Conservation (phyloP, 257 asterid genomes). For the Lycium barbarum region DNA sequence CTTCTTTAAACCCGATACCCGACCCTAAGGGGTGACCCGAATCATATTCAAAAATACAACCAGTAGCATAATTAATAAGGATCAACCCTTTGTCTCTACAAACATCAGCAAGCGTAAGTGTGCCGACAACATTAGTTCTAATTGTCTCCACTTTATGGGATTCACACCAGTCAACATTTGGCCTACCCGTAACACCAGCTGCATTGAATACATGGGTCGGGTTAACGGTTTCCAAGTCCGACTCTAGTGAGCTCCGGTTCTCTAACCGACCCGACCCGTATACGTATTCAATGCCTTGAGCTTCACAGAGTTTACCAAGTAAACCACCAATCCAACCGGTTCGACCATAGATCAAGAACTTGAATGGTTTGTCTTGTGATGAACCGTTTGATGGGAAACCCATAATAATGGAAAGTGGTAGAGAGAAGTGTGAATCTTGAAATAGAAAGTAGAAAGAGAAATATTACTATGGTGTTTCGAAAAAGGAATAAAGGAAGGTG, state of each 20-base stretch:
- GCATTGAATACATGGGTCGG: constrained; percentile 93
- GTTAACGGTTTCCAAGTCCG: constrained; percentile 53
- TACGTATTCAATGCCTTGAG: constrained; percentile 55
- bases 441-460: not conserved
- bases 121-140: constrained; percentile 79
- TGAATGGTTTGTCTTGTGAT: constrained; percentile 48
- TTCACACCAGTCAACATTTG: constrained; percentile 95
- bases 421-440: not conserved
- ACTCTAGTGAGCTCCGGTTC: constrained; percentile 56
- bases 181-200: constrained; percentile 89
- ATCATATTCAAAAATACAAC: constrained; percentile 85
- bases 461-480: not conserved
- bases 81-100: constrained; percentile 70
- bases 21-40: constrained; percentile 66
- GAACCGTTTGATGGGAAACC: constrained; percentile 73
- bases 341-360: constrained; percentile 83
- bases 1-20: constrained; percentile 86
- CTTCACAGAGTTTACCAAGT: constrained; percentile 82
- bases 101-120: constrained; percentile 82
- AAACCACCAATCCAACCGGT: constrained; percentile 91
- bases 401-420: constrained; percentile 41
- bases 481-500: not conserved
- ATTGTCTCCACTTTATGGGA: constrained; percentile 87
- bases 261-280: constrained; percentile 86
- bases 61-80: constrained; percentile 79